phyloP scores from a whole-genome alignment of 2,329 filamentous ascomycete species.

The Exophiala sp. region DNA sequence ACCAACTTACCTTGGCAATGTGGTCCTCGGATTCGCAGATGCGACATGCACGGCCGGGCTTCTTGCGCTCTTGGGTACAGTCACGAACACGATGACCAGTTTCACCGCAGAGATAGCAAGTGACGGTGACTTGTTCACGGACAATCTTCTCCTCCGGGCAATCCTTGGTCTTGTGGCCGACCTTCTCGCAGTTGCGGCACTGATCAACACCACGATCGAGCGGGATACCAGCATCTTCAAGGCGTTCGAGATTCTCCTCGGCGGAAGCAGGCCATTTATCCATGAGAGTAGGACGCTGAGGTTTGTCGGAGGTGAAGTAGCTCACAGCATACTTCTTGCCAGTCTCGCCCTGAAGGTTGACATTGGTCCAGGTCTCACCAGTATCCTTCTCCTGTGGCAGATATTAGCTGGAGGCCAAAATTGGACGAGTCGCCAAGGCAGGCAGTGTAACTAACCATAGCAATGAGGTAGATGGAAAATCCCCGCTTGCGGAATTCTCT shows the following conservation, averaged over 20 bases:
- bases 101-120: slow-evolving; percentile 45
- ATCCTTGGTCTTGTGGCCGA: slow-evolving; percentile 44
- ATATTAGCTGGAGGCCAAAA: slow-evolving; percentile 4
- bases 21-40: slow-evolving; percentile 27
- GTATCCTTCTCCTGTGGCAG: slow-evolving; percentile 38
- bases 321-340: slow-evolving; percentile 48
- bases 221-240: slow-evolving; percentile 47
- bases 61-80: slow-evolving; percentile 36
- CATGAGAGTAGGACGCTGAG: slow-evolving; percentile 43
- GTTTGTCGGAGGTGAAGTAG: slow-evolving; percentile 44
- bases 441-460: slow-evolving; percentile 34
- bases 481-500: slow-evolving; percentile 45
- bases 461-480: slow-evolving; percentile 49
- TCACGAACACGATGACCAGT: slow-evolving; percentile 47
- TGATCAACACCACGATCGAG: slow-evolving; percentile 47
- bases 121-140: slow-evolving; percentile 41
- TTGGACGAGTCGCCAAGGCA: slow-evolving; percentile 7
- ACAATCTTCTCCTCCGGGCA: slow-evolving; percentile 45
- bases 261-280: slow-evolving; percentile 45
- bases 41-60: slow-evolving; percentile 24
- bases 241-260: slow-evolving; percentile 49
- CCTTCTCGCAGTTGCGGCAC: slow-evolving; percentile 47
- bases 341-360: slow-evolving; percentile 49
- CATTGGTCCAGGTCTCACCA: slow-evolving; percentile 43
- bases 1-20: slow-evolving; percentile 21